Evolutionary conservation across 2,329 filamentous ascomycete genomes (phyloP).

Genomic region (Fusarium sp.): DNA sequence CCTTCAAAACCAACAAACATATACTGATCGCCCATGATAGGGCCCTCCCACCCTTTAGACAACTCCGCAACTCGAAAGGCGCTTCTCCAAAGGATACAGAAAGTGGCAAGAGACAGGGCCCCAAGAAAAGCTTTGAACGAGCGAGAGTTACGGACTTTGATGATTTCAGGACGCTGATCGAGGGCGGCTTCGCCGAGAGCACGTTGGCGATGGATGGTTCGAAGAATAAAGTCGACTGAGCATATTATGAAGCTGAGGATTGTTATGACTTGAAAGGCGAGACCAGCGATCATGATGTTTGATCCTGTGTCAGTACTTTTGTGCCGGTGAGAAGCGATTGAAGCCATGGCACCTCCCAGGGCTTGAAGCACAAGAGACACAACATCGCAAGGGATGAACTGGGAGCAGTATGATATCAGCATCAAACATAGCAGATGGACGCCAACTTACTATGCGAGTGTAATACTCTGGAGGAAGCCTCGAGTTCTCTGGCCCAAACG

Average conservation of each 20-base stretch:
- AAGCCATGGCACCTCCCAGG: conserved; percentile 67
- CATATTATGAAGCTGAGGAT: conserved; percentile 65
- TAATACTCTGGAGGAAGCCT: conserved; percentile 60
- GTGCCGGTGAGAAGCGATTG: conserved; percentile 55
- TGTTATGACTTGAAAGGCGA: conserved; percentile 70
- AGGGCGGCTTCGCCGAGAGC: conserved; percentile 51
- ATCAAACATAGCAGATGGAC: background rate
- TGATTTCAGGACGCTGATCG: conserved; percentile 53
- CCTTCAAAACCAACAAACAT: conserved; percentile 71
- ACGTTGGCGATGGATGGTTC: conserved; percentile 53
- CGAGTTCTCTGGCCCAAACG: conserved; percentile 62
- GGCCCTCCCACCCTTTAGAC: conserved; percentile 70
- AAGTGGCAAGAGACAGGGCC: conserved; percentile 67
- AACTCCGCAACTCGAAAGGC: conserved; percentile 76
- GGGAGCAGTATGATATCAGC: background rate
- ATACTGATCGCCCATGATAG: conserved; percentile 65
- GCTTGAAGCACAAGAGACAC: conserved; percentile 71
- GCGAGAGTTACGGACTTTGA: conserved; percentile 54
- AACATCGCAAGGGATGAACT: conserved; percentile 74
- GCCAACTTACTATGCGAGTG: conserved; percentile 58
- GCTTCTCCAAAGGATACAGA: conserved; percentile 72
- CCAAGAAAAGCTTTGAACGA: conserved; percentile 66
- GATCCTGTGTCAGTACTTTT: conserved; percentile 57
- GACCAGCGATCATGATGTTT: conserved; percentile 74
- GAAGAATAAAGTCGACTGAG: conserved; percentile 62